A percentile compares a stretch with the other conserved stretches of the same genome.
Conservation (phyloP, 2,329 filamentous ascomycete species). For the Chaetomium sp. region DNA sequence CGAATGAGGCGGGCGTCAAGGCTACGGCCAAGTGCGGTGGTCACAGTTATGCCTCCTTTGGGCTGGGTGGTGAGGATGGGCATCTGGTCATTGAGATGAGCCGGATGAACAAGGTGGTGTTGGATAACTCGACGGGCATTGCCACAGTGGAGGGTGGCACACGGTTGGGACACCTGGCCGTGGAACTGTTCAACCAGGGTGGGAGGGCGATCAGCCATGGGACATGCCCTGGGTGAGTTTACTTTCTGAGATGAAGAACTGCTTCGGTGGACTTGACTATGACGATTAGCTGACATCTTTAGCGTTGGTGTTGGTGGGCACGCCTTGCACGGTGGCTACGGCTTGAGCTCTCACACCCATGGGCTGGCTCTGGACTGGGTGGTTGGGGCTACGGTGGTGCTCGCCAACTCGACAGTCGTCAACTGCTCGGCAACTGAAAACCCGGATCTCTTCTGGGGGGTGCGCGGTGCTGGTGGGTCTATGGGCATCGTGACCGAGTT, state of each 20-base stretch:
- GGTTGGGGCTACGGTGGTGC: conserved; percentile 31
- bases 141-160: conserved; percentile 43
- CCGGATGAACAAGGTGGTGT: conserved; percentile 36
- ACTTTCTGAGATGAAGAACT: not conserved
- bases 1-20: conserved; percentile 35
- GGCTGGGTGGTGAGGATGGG: conserved; percentile 43
- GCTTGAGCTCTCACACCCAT: conserved; percentile 32
- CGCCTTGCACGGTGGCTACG: conserved; percentile 35
- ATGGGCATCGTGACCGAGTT: conserved; percentile 37
- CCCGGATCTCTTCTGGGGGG: conserved; percentile 37
- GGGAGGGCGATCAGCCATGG: conserved; percentile 42
- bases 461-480: conserved; percentile 36
- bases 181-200: conserved; percentile 33
- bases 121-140: conserved; percentile 35
- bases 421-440: conserved; percentile 31
- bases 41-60: conserved; percentile 45
- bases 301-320: conserved; percentile 37
- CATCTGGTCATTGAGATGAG: conserved; percentile 42
- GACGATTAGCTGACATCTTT: not conserved
- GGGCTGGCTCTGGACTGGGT: conserved; percentile 33
- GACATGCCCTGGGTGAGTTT: conserved; percentile 44
- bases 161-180: conserved; percentile 42
- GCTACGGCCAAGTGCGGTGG: conserved; percentile 45
- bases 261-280: not conserved
- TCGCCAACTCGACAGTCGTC: conserved; percentile 33